Percentiles rank a stretch among this genome's conserved stretches.
phyloP scores from a whole-genome alignment of 805 yeast species.

The Saccharomycopsis guyanensis region DNA sequence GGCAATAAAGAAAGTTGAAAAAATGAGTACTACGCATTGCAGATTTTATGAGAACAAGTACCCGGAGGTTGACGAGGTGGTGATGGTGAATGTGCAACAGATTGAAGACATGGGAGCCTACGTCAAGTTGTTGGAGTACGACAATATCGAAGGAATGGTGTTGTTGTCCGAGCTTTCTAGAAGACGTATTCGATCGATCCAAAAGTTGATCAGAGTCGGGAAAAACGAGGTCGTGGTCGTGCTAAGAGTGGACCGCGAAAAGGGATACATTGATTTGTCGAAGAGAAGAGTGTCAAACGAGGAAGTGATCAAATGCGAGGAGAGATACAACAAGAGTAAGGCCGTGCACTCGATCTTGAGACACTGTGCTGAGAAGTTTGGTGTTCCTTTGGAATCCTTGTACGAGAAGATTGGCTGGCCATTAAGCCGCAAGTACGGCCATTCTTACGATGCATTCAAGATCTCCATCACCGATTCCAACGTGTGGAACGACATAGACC shows the following conservation, averaged over 20 bases:
- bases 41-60: constrained; percentile 96
- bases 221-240: constrained; percentile 98
- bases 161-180: constrained; percentile 91
- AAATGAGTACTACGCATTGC: constrained; percentile 82
- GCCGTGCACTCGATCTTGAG: constrained; percentile 97
- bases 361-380: constrained; percentile 96
- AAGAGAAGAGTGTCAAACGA: constrained; percentile 98
- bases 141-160: constrained; percentile 98
- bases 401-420: constrained; percentile 97
- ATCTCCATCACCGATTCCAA: constrained; percentile 83
- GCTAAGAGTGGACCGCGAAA: constrained; percentile 95
- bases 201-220: constrained; percentile 95
- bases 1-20: too few relatives aligned
- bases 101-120: constrained; percentile 99
- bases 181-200: constrained; percentile 97
- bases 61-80: constrained; percentile 98
- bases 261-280: constrained; percentile 95
- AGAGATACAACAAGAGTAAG: constrained; percentile 91
- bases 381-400: constrained; percentile 74
- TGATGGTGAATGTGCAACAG: constrained; percentile 96
- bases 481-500: constrained; percentile 71
- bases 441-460: constrained; percentile 96
- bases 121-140: constrained; percentile 91
- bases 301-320: constrained; percentile 95
- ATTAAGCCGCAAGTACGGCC: constrained; percentile 88